A percentile compares a stretch with the other conserved stretches of the same genome.
phyloP scores from a whole-genome alignment of 2,329 filamentous ascomycete species.

The Fusarium nelsonii region DNA sequence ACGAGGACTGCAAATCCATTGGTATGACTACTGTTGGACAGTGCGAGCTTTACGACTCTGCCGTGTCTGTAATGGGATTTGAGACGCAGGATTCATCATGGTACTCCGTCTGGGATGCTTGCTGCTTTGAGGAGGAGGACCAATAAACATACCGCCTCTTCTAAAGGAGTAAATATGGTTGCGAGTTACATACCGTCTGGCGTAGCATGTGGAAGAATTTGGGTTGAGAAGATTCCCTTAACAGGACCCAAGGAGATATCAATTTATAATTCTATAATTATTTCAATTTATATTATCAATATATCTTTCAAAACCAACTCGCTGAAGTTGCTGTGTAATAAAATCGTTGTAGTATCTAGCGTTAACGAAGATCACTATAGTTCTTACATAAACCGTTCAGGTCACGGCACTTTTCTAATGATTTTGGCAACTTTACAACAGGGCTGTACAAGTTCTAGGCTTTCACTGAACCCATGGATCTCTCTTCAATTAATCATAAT shows the following conservation, averaged over 20 bases:
- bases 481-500: not conserved
- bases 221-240: not conserved
- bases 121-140: constrained; percentile 20
- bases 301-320: not conserved
- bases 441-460: not conserved
- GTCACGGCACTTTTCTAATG: not conserved
- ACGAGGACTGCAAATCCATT: constrained; percentile 21
- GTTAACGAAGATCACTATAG: not conserved
- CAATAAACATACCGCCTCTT: not conserved
- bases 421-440: not conserved
- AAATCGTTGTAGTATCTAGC: too few species aligned
- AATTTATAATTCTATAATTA: constrained; percentile 31
- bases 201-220: not conserved
- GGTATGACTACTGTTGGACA: constrained; percentile 21
- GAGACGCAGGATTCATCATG: not conserved
- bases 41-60: constrained; percentile 35
- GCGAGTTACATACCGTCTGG: constrained; percentile 6
- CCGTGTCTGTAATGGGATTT: constrained; percentile 14
- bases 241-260: not conserved
- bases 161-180: not conserved
- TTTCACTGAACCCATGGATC: not conserved
- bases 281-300: not conserved
- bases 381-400: not conserved
- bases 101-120: constrained; percentile 29
- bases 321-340: not conserved